Evolutionary conservation across 2,329 filamentous ascomycete genomes (phyloP).

Genomic region (Arachnomyces sp.): DNA sequence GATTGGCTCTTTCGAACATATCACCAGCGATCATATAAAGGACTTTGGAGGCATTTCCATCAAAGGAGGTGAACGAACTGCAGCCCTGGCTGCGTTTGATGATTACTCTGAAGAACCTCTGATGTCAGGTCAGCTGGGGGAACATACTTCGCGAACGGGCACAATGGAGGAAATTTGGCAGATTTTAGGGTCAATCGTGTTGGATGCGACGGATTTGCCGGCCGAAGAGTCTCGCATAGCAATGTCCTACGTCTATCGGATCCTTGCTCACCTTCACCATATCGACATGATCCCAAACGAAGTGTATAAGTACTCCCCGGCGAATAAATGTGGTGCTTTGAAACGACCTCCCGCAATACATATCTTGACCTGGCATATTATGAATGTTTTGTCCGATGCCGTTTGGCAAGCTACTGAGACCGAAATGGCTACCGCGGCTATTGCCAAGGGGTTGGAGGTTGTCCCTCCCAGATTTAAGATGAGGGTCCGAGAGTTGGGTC

Average conservation of each 20-base stretch:
- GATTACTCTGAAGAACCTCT: slow-evolving; percentile 10
- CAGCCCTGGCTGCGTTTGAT: slow-evolving; percentile 7
- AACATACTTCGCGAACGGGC: slow-evolving; percentile 5
- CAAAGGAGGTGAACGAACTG: not conserved
- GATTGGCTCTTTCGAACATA: slow-evolving; percentile 22
- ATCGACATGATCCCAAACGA: slow-evolving; percentile 34
- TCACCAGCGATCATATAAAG: slow-evolving; percentile 14
- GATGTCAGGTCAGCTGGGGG: slow-evolving; percentile 9
- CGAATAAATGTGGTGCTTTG: slow-evolving; percentile 20
- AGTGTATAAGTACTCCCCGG: slow-evolving; percentile 34
- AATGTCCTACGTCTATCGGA: slow-evolving; percentile 39
- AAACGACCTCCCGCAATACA: slow-evolving; percentile 38
- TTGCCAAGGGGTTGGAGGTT: slow-evolving; percentile 29
- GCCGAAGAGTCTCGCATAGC: slow-evolving; percentile 27
- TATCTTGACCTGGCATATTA: slow-evolving; percentile 37
- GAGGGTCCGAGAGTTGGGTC: slow-evolving; percentile 36
- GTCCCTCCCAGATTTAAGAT: slow-evolving; percentile 34
- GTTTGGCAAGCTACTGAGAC: slow-evolving; percentile 37
- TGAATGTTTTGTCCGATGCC: slow-evolving; percentile 41
- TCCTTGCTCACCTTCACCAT: slow-evolving; percentile 40
- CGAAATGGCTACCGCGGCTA: slow-evolving; percentile 29
- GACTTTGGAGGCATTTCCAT: not conserved
- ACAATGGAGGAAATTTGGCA: slow-evolving; percentile 33
- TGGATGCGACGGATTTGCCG: slow-evolving; percentile 32
- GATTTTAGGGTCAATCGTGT: slow-evolving; percentile 32